phyloP scores from a whole-genome alignment of 805 yeast species.

The Ogataea corticis region DNA sequence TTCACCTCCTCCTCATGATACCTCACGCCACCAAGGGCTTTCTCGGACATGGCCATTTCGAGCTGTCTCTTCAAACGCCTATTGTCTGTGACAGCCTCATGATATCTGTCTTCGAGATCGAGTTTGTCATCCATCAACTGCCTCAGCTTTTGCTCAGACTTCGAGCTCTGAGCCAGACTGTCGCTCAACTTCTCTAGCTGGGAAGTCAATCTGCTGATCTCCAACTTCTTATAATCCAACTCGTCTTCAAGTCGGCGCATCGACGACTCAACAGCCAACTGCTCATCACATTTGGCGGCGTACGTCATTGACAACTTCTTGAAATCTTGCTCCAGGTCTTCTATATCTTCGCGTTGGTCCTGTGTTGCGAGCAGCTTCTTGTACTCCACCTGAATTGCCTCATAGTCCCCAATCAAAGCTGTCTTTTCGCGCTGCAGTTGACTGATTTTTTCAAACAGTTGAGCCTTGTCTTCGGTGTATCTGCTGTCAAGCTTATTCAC shows the following conservation, averaged over 20 bases:
- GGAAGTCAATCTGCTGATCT: conserved; percentile 35
- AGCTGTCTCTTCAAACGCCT: conserved; percentile 37
- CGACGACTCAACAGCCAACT: conserved; percentile 10
- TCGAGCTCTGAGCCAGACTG: conserved; percentile 36
- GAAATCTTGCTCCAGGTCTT: conserved; percentile 39
- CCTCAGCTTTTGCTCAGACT: conserved; percentile 34
- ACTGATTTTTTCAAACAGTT: conserved; percentile 35
- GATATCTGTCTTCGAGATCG: conserved; percentile 40
- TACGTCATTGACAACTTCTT: conserved; percentile 38
- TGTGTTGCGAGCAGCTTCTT: conserved; percentile 9
- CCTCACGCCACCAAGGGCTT: conserved; percentile 3
- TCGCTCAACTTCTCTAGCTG: conserved; percentile 11
- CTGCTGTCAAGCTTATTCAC: conserved; percentile 13
- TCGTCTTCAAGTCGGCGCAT: conserved; percentile 15
- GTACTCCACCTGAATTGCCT: conserved; percentile 29
- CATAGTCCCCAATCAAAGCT: conserved; percentile 39
- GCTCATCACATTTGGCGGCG: conserved; percentile 30
- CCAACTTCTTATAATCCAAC: conserved; percentile 39
- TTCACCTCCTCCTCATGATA: conserved; percentile 17
- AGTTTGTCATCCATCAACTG: conserved; percentile 39
- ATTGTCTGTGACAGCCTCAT: conserved; percentile 39
- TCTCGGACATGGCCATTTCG: conserved; percentile 19
- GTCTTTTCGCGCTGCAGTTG: conserved; percentile 38
- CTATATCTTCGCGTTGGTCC: conserved; percentile 13
- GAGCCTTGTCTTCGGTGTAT: conserved; percentile 32